Base-by-base conservation (phyloP, 176 grass and related monocot species). In the Pontederia crassipes region DNA sequence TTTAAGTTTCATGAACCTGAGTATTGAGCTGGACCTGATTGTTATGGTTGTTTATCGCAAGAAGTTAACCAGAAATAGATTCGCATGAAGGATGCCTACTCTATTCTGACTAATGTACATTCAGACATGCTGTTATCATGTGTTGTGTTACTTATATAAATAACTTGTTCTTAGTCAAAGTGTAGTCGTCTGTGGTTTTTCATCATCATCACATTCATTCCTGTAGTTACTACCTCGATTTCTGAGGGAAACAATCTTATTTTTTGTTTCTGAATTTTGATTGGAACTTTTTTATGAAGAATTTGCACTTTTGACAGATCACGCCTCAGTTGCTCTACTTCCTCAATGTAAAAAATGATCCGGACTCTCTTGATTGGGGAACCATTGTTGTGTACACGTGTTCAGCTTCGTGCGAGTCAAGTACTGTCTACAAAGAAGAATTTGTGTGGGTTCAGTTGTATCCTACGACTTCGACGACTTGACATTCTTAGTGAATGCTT, bases 301-400 rank as follows among this genome's bases (percentile, higher is more conserved):
- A 46, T 57, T 8, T 72, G 14, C 85, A 55, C 28, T 66, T 32
- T 67, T 67, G 78, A 55, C 86, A 96, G 92, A 80, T 96, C 80
- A 96, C 91, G 92, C 87, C 92, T 15, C 92, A 91, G 51, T 71
- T 97, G 67, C 79, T 97, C 55, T 97, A 85, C 75, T 97, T 74
- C 65, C 82, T 97, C 65, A 78, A 76, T 15, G 87, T 97, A 58
- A 73, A 67, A 76, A 97, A 97, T 59, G 73, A 85, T 69, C 70
- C 76, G 9, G 80, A 85, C 49, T 97, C 92, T 68, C 92, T 97
- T 80, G 92, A 90, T 77, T 97, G 92, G 92, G 84, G 72, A 67
- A 91, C 87, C 62, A 81, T 91, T 77, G 81, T 45, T 48, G 73
- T 91, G 15, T 91, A 85, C 56, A 88, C 92, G 67, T 97, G 92